Conservation (phyloP, 2,329 filamentous ascomycete species). For the Xylariales sp. region DNA sequence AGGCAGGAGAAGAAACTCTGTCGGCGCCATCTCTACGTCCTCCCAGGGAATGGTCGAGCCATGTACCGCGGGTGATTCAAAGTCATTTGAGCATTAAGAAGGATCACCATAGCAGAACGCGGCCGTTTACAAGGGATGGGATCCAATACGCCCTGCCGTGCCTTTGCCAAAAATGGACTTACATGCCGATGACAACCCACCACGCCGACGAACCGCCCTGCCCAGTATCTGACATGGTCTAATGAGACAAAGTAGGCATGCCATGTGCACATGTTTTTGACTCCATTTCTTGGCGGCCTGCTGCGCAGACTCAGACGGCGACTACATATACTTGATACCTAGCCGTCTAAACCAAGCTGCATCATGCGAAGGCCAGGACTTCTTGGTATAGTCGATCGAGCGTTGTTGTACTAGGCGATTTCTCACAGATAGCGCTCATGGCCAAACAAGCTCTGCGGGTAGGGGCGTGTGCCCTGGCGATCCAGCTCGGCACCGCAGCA, state of each 20-base stretch:
- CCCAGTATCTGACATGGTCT: not conserved
- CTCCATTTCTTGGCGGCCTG: no score
- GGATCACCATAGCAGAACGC: not conserved
- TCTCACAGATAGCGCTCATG: not conserved
- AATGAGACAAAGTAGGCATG: no score
- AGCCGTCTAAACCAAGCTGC: no score
- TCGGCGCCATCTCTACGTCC: no score
- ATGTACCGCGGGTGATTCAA: not conserved
- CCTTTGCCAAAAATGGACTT: not conserved
- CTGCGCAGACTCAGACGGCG: no score
- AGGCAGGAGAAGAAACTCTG: no score
- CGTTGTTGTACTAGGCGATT: no score
- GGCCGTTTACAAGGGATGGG: not conserved
- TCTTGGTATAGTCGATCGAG: no score
- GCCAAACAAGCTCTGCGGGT: conserved; percentile 1
- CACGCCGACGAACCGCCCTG: not conserved
- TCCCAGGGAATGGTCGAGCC: no score
- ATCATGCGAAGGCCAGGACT: no score
- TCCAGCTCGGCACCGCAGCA: conserved; percentile 8
- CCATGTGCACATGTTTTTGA: no score
- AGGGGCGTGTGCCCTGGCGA: conserved; percentile 8
- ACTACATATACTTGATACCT: no score
- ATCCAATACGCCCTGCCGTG: not conserved
- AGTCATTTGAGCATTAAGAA: not conserved
- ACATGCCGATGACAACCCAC: not conserved